Conservation (phyloP, 2,329 filamentous ascomycete genomes). For the Nothophaeocryptopus gaeumannii region DNA sequence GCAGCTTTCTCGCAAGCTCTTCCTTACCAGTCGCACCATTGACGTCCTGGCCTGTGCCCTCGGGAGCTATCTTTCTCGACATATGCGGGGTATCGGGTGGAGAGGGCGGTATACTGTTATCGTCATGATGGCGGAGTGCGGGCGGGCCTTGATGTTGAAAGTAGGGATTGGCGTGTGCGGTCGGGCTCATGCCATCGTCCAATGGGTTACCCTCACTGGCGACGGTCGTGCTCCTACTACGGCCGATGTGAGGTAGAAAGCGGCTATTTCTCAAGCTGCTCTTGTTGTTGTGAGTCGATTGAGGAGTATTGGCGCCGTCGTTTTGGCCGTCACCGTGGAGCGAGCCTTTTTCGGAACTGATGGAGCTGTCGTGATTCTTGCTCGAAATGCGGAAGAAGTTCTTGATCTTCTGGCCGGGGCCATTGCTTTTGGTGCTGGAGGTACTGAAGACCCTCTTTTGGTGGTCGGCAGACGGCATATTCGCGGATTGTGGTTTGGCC, state of each 20-base stretch:
- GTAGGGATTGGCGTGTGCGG: constrained; percentile 92
- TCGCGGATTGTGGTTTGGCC: constrained; percentile 13
- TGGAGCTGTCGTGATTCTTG: constrained; percentile 39
- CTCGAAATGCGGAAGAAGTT: constrained; percentile 67
- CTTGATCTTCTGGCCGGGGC: constrained; percentile 62
- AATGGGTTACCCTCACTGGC: constrained; percentile 89
- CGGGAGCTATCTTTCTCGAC: constrained; percentile 64
- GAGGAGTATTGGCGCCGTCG: constrained; percentile 47
- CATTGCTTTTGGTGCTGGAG: constrained; percentile 44
- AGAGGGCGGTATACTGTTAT: constrained; percentile 86
- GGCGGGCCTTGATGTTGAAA: constrained; percentile 95
- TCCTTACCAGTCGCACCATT: constrained; percentile 81
- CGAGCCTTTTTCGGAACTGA: constrained; percentile 34
- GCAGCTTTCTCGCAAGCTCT: constrained; percentile 86
- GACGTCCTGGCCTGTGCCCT: constrained; percentile 59
- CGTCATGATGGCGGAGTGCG: constrained; percentile 89
- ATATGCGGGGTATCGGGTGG: constrained; percentile 85
- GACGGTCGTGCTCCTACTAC: constrained; percentile 84
- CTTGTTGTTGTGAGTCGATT: constrained; percentile 51
- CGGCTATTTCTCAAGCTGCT: constrained; percentile 76
- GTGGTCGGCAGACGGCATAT: constrained; percentile 26
- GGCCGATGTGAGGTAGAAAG: constrained; percentile 82
- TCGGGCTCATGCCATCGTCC: constrained; percentile 86
- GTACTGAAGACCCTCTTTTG: constrained; percentile 50
- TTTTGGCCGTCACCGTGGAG: constrained; percentile 34